These are phyloP conservation scores for Cochlearia excelsa DNA, from an alignment of 345 rosid species.

Conservation along the genomic window DNA sequence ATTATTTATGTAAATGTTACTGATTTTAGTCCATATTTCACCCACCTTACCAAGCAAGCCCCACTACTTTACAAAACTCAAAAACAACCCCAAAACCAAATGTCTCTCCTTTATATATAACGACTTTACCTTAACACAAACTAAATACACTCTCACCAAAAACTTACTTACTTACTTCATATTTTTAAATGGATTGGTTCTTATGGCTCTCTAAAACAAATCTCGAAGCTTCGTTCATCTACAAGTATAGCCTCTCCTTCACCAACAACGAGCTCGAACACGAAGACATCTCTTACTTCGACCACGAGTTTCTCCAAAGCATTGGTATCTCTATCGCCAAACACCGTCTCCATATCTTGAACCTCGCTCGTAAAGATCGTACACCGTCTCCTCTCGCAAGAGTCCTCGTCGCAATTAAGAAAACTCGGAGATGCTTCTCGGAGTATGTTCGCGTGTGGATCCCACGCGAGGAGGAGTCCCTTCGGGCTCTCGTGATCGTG, in stretches of 20 bases:
- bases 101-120: conserved; percentile 1
- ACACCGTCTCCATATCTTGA: conserved; percentile 89
- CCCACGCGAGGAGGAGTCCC: neutral
- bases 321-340: conserved; percentile 93
- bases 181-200: conserved; percentile 75
- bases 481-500: no score
- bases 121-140: no score
- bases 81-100: conserved; percentile 29
- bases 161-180: no score
- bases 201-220: conserved; percentile 81
- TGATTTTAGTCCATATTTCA: conserved; percentile 37
- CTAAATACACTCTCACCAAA: no score
- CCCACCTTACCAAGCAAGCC: conserved; percentile 36
- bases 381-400: conserved; percentile 37
- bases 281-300: conserved; percentile 72
- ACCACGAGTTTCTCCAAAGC: conserved; percentile 96
- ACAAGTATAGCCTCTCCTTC: conserved; percentile 77
- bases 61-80: conserved; percentile 11
- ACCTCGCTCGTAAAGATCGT: conserved; percentile 62
- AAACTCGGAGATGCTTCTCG: conserved; percentile 49
- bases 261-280: conserved; percentile 83
- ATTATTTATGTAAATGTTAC: no score
- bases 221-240: conserved; percentile 69
- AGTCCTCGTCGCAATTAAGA: conserved; percentile 56
- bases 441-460: conserved; percentile 51